Conservation (phyloP, 2,329 filamentous ascomycete species). For the Drechmeria coniospora region DNA sequence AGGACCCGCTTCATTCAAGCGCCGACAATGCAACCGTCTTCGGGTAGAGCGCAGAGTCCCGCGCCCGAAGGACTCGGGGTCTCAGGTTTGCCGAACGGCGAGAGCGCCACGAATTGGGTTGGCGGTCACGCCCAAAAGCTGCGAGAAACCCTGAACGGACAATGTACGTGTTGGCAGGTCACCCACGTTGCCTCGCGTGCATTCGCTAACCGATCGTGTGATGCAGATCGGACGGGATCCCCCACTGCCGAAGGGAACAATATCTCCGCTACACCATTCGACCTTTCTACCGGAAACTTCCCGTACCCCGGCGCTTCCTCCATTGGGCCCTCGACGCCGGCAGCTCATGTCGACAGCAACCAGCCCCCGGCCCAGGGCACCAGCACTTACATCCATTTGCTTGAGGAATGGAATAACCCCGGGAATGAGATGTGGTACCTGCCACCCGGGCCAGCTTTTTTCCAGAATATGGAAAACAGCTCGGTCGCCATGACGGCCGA, state of each 20-base stretch:
- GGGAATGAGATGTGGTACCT: conserved; percentile 53
- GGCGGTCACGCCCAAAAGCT: conserved; percentile 23
- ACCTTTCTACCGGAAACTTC: conserved; percentile 38
- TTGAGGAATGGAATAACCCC: conserved; percentile 39
- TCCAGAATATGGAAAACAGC: conserved; percentile 46
- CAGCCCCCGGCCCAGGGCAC: conserved; percentile 5
- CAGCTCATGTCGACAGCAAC: conserved; percentile 19
- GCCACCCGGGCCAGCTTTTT: conserved; percentile 46
- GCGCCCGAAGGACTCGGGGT: conserved; percentile 16
- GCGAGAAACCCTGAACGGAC: conserved; percentile 23
- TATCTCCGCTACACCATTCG: conserved; percentile 49
- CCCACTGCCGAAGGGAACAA: conserved; percentile 26
- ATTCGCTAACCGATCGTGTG: conserved; percentile 12
- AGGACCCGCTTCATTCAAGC: conserved; percentile 59
- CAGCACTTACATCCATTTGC: conserved; percentile 25
- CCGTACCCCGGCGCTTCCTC: conserved; percentile 35
- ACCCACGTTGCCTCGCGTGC: not conserved
- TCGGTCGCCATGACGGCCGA: conserved; percentile 52
- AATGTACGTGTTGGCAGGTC: conserved; percentile 14
- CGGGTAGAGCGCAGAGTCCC: conserved; percentile 27
- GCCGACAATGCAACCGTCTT: conserved; percentile 28
- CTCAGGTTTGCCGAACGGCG: conserved; percentile 12
- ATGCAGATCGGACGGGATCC: conserved; percentile 19
- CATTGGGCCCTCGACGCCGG: conserved; percentile 34
- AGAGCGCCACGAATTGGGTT: conserved; percentile 15